phyloP scores from a whole-genome alignment of 768 basidiomycete genomes.

The Leucosporidium creatinivorum region DNA sequence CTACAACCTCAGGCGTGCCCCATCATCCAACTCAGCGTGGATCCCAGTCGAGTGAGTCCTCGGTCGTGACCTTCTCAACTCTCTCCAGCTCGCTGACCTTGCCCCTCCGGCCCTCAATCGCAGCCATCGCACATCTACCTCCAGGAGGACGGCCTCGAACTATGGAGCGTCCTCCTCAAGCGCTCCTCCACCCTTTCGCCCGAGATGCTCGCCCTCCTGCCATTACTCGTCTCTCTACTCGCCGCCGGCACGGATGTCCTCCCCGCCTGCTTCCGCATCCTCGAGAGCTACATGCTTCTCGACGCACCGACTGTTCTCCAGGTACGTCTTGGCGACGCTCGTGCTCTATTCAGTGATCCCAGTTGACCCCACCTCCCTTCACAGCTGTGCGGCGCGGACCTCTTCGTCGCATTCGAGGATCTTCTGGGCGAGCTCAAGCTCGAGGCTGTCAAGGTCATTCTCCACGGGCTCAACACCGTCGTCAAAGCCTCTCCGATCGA shows the following conservation, averaged over 20 bases:
- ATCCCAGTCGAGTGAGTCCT: constrained; percentile 48
- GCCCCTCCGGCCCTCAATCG: neutral
- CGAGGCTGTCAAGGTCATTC: constrained; percentile 41
- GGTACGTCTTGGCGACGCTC: constrained; percentile 44
- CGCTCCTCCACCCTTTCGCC: constrained; percentile 46
- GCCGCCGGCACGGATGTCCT: constrained; percentile 65
- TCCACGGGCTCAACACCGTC: constrained; percentile 56
- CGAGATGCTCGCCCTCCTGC: constrained; percentile 58
- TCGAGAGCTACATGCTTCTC: constrained; percentile 73
- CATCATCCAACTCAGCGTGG: constrained; percentile 59
- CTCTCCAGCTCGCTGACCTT: neutral
- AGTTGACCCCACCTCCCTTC: neutral
- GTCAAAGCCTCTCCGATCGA: constrained; percentile 58
- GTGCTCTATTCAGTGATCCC: neutral
- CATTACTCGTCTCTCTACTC: constrained; percentile 53
- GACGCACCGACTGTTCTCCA: constrained; percentile 58
- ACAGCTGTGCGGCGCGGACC: constrained; percentile 10
- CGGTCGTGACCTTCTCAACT: neutral
- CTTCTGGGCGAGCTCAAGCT: constrained; percentile 58
- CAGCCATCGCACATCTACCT: constrained; percentile 42
- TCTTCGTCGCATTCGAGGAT: constrained; percentile 46
- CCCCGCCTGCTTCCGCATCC: constrained; percentile 57
- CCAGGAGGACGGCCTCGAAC: constrained; percentile 66
- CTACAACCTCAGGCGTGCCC: constrained; percentile 56
- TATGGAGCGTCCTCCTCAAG: constrained; percentile 52